Percentiles rank a stretch among this genome's conserved stretches.
Evolutionary conservation across 208 protist genomes (phyloP).

Genomic region (Trypanosoma caninum): DNA sequence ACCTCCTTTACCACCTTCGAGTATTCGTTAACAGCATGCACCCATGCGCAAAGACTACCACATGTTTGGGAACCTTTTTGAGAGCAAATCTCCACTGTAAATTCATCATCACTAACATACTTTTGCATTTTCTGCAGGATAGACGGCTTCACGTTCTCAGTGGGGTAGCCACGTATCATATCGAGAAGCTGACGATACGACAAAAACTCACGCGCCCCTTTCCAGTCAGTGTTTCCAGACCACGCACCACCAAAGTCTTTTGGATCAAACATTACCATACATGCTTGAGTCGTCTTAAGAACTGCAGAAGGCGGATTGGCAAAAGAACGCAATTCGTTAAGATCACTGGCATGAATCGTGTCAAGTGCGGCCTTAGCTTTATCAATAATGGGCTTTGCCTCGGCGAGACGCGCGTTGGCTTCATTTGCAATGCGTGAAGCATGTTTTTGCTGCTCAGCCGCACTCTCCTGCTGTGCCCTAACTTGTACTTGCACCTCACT

Average conservation of each 20-base stretch:
- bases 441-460: conserved; percentile 78
- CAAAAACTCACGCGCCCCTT: conserved; percentile 89
- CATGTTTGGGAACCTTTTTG: conserved; percentile 92
- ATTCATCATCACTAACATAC: conserved; percentile 94
- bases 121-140: conserved; percentile 91
- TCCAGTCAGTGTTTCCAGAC: conserved; percentile 90
- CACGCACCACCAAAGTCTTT: conserved; percentile 86
- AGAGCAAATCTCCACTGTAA: conserved; percentile 92
- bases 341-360: conserved; percentile 91
- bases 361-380: conserved; percentile 92
- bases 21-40: conserved; percentile 95
- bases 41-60: conserved; percentile 95
- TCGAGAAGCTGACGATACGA: conserved; percentile 92
- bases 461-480: conserved; percentile 87
- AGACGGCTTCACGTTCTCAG: conserved; percentile 92
- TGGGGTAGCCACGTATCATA: conserved; percentile 93
- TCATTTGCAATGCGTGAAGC: conserved; percentile 85
- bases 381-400: conserved; percentile 94
- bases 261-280: conserved; percentile 95
- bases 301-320: conserved; percentile 94
- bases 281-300: conserved; percentile 94
- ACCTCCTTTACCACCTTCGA: conserved; percentile 95
- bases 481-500: conserved; percentile 89
- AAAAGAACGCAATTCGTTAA: conserved; percentile 95
- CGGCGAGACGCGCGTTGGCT: conserved; percentile 89